A percentile compares a stretch with the other conserved stretches of the same genome.
These are phyloP conservation scores for Tilletia caries DNA, from an alignment of 1,284 basidiomycete species.

Conservation along the genomic window DNA sequence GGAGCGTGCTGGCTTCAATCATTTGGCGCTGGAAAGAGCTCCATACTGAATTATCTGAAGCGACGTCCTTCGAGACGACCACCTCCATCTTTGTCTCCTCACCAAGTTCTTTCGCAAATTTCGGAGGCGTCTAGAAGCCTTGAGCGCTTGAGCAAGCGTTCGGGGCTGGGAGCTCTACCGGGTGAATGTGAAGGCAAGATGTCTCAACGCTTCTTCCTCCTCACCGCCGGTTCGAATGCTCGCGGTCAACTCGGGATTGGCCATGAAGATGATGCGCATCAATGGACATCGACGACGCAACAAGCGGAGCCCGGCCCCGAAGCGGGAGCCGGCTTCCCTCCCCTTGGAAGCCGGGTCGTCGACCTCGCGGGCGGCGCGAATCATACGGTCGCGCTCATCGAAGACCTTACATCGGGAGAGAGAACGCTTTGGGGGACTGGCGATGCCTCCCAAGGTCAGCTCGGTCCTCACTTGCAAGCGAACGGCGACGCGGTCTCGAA, in stretches of 20 bases:
- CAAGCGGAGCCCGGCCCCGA: neutral
- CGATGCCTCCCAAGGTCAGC: neutral
- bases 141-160: no score
- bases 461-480: constrained; percentile 1
- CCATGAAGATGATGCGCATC: constrained; percentile 1
- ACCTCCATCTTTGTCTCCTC: no score
- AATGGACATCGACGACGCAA: neutral
- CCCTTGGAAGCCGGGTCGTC: neutral
- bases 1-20: no score
- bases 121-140: no score
- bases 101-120: no score
- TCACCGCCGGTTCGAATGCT: constrained; percentile 19
- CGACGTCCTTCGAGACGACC: no score
- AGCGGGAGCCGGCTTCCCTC: neutral
- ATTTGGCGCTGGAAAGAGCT: no score
- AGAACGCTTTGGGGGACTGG: neutral
- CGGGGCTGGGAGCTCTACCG: no score
- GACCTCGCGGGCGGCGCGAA: neutral
- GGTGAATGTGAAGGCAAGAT: no score
- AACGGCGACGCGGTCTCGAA: neutral
- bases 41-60: no score
- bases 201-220: neutral
- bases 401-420: neutral
- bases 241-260: constrained; percentile 17
- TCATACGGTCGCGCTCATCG: neutral